Conservation (phyloP, 179 eudicot genomes). For the Gypsophila paniculata region DNA sequence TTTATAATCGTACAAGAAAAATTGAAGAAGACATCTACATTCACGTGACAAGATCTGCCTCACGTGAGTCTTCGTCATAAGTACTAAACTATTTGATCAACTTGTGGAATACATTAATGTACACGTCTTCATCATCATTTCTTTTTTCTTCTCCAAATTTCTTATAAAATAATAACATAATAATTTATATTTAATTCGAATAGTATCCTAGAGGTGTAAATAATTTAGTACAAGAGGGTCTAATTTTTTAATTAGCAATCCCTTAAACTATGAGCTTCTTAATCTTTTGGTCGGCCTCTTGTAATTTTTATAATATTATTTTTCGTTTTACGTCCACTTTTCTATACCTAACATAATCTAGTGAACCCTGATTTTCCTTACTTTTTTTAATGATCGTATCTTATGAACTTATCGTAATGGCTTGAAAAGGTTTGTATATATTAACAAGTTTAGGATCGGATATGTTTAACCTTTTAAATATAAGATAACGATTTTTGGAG, state of each 20-base stretch:
- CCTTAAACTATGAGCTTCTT: slow-evolving; percentile 13
- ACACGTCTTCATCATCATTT: not conserved
- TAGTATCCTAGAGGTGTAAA: not conserved
- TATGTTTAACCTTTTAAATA: no score
- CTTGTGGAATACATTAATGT: slow-evolving; percentile 17
- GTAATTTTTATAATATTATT: slow-evolving; percentile 3
- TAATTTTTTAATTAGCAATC: not conserved
- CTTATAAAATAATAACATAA: no score
- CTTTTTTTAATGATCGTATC: not conserved
- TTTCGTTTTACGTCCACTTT: not conserved
- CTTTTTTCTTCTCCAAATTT: not conserved
- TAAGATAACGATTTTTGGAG: no score
- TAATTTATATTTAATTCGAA: no score
- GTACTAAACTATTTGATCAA: not conserved
- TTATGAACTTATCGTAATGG: no score
- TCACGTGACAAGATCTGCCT: slow-evolving; percentile 27
- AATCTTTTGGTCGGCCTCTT: slow-evolving; percentile 25
- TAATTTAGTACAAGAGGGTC: not conserved
- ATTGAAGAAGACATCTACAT: not conserved
- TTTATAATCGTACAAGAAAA: slow-evolving; percentile 13
- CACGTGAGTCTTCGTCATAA: slow-evolving; percentile 19
- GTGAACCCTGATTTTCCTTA: not conserved
- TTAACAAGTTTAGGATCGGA: no score
- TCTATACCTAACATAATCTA: slow-evolving; percentile 15
- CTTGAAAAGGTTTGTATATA: no score